Base-by-base conservation (phyloP, 257 asterid species). In the Jaltomata sinuosa region DNA sequence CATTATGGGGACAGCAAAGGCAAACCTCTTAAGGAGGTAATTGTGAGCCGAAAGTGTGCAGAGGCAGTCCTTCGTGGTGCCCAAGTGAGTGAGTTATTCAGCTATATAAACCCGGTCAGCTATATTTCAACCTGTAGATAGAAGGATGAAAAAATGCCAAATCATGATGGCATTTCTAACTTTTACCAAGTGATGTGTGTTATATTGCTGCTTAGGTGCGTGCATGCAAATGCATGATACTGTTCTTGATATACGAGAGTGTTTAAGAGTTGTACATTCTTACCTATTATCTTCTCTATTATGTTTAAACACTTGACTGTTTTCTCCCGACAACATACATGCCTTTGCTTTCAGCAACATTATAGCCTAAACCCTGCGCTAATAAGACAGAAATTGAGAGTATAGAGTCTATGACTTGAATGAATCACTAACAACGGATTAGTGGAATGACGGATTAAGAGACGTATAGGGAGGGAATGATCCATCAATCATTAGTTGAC, bases 61-160 rank as follows among this genome's bases (percentile, higher is more conserved):
- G 99, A 96, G 91, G 99, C 99, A 42, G 98, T 96, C 87, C 98
- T 96, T 85, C 98, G 98, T 83, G 99, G 99, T 86, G 99, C 99
- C 85, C 98, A 95, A 91, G 99, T 94, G 83, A 88, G 92, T 87
- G 29, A 65, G 45, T 32, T 38, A 21, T 80, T 62, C 25, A 81
- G 49, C 27, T n/a, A n/a, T n/a, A 27, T 54, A 50, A 31, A 67
- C 76, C 1, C 2, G 31, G 32, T 69, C 45, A 29, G 55, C 55
- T 62, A 57, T 14, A 40, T 14, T 42, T 72, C 36, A 72, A n/a
- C 57, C 36, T 45, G 38, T 22, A 74, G 57, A 22, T 25, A 27
- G 59, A 16, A 74, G 81, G 81, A 74, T 25, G 80, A 22, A 74
- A 74, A 38, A 21, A 69, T 21, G 38, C 25, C 59, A 16, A 74